These are phyloP conservation scores for Phytophthora rubi DNA, from an alignment of 352 stramenopile species.

Conservation along the genomic window DNA sequence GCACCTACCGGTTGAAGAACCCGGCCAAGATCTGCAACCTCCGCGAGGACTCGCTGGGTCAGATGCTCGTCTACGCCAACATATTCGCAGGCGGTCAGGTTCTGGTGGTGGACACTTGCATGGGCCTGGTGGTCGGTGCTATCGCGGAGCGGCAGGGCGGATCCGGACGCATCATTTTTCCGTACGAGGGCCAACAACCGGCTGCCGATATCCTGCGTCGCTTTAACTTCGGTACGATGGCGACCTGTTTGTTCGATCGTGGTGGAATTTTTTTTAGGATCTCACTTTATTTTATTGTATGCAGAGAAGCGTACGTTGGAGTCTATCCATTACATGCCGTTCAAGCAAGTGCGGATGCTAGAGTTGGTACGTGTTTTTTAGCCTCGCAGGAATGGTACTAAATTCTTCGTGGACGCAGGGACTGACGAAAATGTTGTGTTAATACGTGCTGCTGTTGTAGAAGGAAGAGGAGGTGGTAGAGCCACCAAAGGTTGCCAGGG, in stretches of 20 bases:
- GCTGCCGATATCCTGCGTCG: slow-evolving; percentile 80
- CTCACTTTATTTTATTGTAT: neutral
- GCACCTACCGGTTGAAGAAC: slow-evolving; percentile 91
- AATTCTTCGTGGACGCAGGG: neutral
- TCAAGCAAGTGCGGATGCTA: slow-evolving; percentile 64
- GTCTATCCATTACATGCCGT: slow-evolving; percentile 80
- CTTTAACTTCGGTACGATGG: slow-evolving; percentile 81
- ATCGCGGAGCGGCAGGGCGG: slow-evolving; percentile 87
- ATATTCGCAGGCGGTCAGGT: slow-evolving; percentile 90
- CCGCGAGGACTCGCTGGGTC: slow-evolving; percentile 92
- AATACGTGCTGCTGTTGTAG: slow-evolving; percentile 19
- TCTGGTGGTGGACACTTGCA: slow-evolving; percentile 93
- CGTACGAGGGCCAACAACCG: slow-evolving; percentile 78
- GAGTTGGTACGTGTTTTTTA: slow-evolving; percentile 34
- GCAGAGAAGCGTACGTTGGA: slow-evolving; percentile 74
- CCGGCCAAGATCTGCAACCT: slow-evolving; percentile 91
- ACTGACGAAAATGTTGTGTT: neutral
- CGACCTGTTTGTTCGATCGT: neutral
- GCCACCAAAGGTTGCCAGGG: slow-evolving; percentile 47
- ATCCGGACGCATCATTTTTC: slow-evolving; percentile 71
- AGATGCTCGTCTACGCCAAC: slow-evolving; percentile 94
- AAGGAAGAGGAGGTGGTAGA: slow-evolving; percentile 61
- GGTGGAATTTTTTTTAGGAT: neutral
- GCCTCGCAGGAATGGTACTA: neutral
- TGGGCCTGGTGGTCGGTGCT: slow-evolving; percentile 91